Evolutionary conservation across 2,329 filamentous ascomycete genomes (phyloP).

Genomic region (Neonectria ditissima): DNA sequence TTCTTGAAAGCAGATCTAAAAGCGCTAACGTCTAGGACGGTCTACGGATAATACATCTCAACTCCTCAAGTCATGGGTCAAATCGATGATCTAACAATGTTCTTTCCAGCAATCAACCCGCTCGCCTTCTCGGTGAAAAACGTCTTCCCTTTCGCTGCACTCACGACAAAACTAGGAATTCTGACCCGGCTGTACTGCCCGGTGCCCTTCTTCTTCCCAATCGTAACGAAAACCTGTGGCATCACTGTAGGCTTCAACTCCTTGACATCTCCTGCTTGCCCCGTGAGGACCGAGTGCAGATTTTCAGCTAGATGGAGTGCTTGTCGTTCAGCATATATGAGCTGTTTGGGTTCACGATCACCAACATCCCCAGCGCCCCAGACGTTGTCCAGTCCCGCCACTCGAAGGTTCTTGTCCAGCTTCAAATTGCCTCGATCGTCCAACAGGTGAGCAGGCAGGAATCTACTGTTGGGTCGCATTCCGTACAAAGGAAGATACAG

Average conservation of each 20-base stretch:
- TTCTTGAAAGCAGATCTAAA: no score
- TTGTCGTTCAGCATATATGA: slow-evolving; percentile 16
- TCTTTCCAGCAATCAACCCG: slow-evolving; percentile 4
- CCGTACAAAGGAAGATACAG: neutral
- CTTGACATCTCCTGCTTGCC: neutral
- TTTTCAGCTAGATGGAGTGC: slow-evolving; percentile 10
- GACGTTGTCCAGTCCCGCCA: neutral
- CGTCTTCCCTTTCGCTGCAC: slow-evolving; percentile 10
- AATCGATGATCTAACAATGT: slow-evolving; percentile 1
- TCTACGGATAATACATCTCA: neutral
- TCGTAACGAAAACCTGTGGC: slow-evolving; percentile 9
- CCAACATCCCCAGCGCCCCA: slow-evolving; percentile 12
- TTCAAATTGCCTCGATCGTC: neutral
- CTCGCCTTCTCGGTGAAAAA: slow-evolving; percentile 13
- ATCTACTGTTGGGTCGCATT: neutral
- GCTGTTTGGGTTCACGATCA: slow-evolving; percentile 9
- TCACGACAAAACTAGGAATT: slow-evolving; percentile 8
- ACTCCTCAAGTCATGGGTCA: neutral
- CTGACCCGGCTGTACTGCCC: slow-evolving; percentile 10
- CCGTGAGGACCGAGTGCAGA: neutral
- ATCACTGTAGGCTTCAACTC: neutral
- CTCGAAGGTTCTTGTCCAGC: neutral
- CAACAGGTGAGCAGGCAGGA: neutral
- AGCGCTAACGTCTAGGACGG: neutral
- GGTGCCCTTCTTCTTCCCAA: slow-evolving; percentile 11